Evolutionary conservation across 257 asterid genomes (phyloP).

Genomic region (Phtheirospermum japonicum): DNA sequence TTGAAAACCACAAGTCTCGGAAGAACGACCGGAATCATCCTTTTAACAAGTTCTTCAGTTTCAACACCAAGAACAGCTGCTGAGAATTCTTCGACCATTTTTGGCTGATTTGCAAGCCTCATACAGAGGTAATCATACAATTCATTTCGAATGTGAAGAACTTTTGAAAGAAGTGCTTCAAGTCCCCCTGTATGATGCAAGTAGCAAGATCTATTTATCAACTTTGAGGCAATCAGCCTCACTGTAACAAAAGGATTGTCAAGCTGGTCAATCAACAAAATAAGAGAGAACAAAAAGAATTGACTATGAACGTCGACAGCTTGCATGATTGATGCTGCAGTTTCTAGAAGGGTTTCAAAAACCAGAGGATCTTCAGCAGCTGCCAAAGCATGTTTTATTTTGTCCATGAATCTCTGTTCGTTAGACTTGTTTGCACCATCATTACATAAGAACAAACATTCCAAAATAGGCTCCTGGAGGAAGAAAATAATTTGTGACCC

Average conservation of each 20-base stretch:
- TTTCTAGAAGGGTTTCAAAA: slow-evolving; percentile 76
- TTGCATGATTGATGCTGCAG: slow-evolving; percentile 74
- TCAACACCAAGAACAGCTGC: slow-evolving; percentile 73
- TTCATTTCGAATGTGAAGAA: slow-evolving; percentile 61
- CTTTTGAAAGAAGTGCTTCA: slow-evolving; percentile 62
- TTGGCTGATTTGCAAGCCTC: slow-evolving; percentile 64
- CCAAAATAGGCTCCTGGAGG: slow-evolving; percentile 64
- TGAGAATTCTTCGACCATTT: slow-evolving; percentile 84
- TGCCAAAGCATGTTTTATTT: slow-evolving; percentile 78
- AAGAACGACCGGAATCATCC: slow-evolving; percentile 88
- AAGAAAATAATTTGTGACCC: slow-evolving; percentile 69
- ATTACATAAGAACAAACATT: slow-evolving; percentile 45
- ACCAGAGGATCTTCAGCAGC: slow-evolving; percentile 73
- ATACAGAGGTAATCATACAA: slow-evolving; percentile 67
- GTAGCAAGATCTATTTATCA: slow-evolving; percentile 66
- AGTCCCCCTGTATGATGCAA: slow-evolving; percentile 66
- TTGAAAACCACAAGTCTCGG: slow-evolving; percentile 79
- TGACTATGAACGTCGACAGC: slow-evolving; percentile 64
- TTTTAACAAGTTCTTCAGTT: slow-evolving; percentile 73
- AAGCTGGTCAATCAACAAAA: slow-evolving; percentile 79
- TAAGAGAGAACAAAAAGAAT: slow-evolving; percentile 69
- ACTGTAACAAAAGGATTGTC: slow-evolving; percentile 62
- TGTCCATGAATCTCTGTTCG: slow-evolving; percentile 83
- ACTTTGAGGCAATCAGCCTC: slow-evolving; percentile 67
- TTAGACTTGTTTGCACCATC: slow-evolving; percentile 57